phyloP scores from a whole-genome alignment of 2,329 filamentous ascomycete species.

The Elsinoe arachidis region DNA sequence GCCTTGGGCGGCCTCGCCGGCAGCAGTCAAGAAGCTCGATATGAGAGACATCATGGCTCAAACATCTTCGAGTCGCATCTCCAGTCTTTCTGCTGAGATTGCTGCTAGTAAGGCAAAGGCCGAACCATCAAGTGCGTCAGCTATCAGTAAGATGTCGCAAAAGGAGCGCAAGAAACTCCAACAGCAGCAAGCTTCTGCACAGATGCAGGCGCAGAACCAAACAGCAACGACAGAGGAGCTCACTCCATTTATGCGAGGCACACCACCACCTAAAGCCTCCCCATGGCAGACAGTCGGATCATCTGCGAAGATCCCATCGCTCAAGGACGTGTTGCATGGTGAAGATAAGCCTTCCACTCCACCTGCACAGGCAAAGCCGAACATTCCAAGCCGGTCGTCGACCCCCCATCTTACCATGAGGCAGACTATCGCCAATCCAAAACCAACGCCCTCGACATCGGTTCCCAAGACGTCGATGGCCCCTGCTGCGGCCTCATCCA shows the following conservation, averaged over 20 bases:
- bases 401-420: slow-evolving; percentile 52
- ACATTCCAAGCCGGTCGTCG: slow-evolving; percentile 21
- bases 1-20: slow-evolving; percentile 46
- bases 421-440: slow-evolving; percentile 48
- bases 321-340: slow-evolving; percentile 42
- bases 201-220: slow-evolving; percentile 6
- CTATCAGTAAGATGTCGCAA: slow-evolving; percentile 65
- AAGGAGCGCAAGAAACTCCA: slow-evolving; percentile 83
- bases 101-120: slow-evolving; percentile 14
- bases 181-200: slow-evolving; percentile 46
- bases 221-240: slow-evolving; percentile 29
- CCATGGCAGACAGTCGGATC: slow-evolving; percentile 58
- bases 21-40: slow-evolving; percentile 58
- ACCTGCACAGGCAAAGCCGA: not conserved
- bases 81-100: slow-evolving; percentile 46
- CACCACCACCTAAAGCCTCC: slow-evolving; percentile 20
- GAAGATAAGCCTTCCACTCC: slow-evolving; percentile 22
- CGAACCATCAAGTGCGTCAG: slow-evolving; percentile 18
- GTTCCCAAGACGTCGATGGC: not conserved
- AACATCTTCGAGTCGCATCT: slow-evolving; percentile 42
- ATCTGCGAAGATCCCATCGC: slow-evolving; percentile 40
- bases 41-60: slow-evolving; percentile 70
- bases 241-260: slow-evolving; percentile 25
- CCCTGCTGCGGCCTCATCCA: not conserved
- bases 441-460: slow-evolving; percentile 17